Conservation (phyloP, 495 filamentous ascomycete species). For the Cercophora newfieldiana region DNA sequence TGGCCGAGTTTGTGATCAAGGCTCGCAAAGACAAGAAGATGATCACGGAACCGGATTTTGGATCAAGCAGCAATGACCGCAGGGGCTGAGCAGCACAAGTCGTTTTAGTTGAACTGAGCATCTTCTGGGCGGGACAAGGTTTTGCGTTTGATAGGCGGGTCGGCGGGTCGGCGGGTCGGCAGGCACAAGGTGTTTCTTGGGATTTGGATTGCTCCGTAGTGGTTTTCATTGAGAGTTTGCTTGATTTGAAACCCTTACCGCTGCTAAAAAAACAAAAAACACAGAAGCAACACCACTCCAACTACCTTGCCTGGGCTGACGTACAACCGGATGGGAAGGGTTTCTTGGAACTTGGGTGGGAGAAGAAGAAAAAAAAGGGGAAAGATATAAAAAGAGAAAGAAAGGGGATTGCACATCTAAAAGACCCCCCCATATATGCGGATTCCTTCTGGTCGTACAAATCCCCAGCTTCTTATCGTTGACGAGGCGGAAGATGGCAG, state of each 20-base stretch:
- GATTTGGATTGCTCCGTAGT: constrained; percentile 2
- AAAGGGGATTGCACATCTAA: background rate
- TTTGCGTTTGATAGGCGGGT: constrained; percentile 3
- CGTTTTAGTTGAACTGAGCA: background rate
- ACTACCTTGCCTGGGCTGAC: background rate
- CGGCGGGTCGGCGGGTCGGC: no score
- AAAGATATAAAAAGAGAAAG: background rate
- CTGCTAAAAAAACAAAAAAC: background rate
- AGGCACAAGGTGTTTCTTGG: constrained; percentile 4
- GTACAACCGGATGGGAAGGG: background rate
- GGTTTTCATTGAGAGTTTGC: background rate
- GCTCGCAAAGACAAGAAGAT: constrained; percentile 78
- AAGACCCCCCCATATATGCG: background rate
- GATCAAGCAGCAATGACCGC: constrained; percentile 29
- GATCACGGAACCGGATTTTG: constrained; percentile 36
- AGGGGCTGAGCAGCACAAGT: constrained; percentile 20
- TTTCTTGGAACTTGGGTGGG: no score
- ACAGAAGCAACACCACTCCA: background rate
- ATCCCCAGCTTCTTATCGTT: background rate
- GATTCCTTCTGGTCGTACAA: background rate
- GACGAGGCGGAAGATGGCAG: background rate
- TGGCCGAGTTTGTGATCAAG: constrained; percentile 91
- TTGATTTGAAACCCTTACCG: background rate
- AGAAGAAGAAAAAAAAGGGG: background rate
- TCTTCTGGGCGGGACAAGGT: constrained; percentile 3